Evolutionary conservation across 2,329 filamentous ascomycete genomes (phyloP).

Genomic region (Phyllosticta citribraziliensis): DNA sequence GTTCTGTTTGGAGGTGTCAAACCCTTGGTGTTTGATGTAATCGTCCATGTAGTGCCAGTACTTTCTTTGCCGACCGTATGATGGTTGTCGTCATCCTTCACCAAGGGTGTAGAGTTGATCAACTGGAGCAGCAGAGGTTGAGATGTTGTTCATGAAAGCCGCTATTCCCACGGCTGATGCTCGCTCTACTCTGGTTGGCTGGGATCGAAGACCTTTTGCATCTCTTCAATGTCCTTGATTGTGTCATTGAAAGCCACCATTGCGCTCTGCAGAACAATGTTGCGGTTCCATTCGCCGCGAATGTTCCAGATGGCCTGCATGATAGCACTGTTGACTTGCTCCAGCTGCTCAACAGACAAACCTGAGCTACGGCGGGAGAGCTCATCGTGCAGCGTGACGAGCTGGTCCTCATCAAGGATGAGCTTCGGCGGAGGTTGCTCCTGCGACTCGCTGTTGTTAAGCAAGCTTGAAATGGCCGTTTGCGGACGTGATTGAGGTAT

Average conservation of each 20-base stretch:
- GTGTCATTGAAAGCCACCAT: constrained; percentile 65
- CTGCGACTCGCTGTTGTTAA: constrained; percentile 28
- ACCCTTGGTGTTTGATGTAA: no score
- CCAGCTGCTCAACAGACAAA: constrained; percentile 83
- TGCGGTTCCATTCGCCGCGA: constrained; percentile 74
- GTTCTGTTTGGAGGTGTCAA: no score
- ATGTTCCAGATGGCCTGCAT: constrained; percentile 85
- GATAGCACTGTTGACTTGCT: constrained; percentile 81
- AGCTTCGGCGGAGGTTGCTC: constrained; percentile 20
- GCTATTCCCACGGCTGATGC: no score
- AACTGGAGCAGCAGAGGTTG: no score
- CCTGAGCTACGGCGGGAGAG: constrained; percentile 62
- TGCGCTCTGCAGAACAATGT: constrained; percentile 56
- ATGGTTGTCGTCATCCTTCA: no score
- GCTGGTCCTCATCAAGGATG: constrained; percentile 40
- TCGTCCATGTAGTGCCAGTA: no score
- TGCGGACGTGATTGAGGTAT: constrained; percentile 16
- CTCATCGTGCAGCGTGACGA: constrained; percentile 50
- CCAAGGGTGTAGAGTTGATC: no score
- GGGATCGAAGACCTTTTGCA: constrained; percentile 33
- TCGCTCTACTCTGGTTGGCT: constrained; percentile 25
- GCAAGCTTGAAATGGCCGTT: constrained; percentile 29
- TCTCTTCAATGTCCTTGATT: constrained; percentile 56
- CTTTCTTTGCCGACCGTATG: no score
- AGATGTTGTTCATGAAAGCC: no score